Evolutionary conservation across 202 grass and related monocot genomes (phyloP), one percentile per base, ranked within the genome.

Genomic region (Cymbopogon flexuosus): DNA sequence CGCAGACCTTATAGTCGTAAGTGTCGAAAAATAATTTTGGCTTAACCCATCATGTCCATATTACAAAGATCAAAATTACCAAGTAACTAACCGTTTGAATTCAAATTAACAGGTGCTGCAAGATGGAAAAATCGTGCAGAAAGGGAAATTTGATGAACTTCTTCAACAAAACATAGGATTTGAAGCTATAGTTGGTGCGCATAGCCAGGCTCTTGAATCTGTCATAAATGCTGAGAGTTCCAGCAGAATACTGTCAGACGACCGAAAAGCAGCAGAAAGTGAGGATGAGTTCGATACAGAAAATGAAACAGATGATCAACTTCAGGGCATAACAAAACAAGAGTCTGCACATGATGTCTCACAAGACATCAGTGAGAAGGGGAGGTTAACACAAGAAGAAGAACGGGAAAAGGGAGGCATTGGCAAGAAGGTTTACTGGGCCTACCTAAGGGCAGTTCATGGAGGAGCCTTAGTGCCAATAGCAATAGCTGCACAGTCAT

Each of bases 331-430:
- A 89, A 86, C 68, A 21, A 95, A 94, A 61, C 86, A 99, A 88
- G 96, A 95, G 75, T 99, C 96, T 0, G 74, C 83, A 75, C 88
- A 93, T 7, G 92, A 95, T 75, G 82, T 95, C 45, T 89, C 66
- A 10, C 81, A 86, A 76, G 87, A 91, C 43, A 87, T 84, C 68
- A 78, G 37, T 89, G 76, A 93, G 12, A 95, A 85, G 62, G 96
- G 96, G 75, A 95, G 90, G 80, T 65, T 99, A 70, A 91, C 88
- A 76, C 90, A 99, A 84, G 96, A 99, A 4, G 96, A 99, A 89
- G 96, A 99, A 54, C 86, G 90, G 78, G 92, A 99, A 68, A 99
- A 78, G 67, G 96, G 96, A 68, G 87, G 88, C 62, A 93, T 99
- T 61, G 90, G 84, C 36, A 99, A 95, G 89, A 87, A 80, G 34